Evolutionary conservation across 169 alveolate genomes (phyloP).

Genomic region (Eimeria acervulina): DNA sequence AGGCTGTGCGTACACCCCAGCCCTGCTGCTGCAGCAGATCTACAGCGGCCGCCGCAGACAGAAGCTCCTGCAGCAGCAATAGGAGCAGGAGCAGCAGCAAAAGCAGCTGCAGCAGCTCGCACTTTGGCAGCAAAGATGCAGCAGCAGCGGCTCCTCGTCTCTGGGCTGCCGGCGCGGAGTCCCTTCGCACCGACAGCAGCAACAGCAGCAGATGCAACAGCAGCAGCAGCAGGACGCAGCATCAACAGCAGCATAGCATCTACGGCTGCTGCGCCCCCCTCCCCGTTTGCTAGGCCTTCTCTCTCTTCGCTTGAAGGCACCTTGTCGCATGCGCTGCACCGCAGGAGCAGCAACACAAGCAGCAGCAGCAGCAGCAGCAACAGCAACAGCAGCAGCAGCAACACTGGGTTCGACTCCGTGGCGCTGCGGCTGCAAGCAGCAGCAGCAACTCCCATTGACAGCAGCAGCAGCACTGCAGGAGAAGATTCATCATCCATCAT

Average conservation of each 20-base stretch:
- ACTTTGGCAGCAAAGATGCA: not conserved
- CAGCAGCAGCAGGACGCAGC: slow-evolving; percentile 14
- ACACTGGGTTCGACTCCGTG: not conserved
- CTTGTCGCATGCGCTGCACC: not conserved
- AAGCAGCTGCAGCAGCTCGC: slow-evolving; percentile 26
- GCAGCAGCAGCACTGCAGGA: slow-evolving; percentile 61
- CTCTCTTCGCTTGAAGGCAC: not conserved
- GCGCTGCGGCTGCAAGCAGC: slow-evolving; percentile 7
- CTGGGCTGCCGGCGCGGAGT: not conserved
- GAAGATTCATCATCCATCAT: not conserved
- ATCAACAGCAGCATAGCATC: not conserved
- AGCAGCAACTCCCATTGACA: slow-evolving; percentile 38
- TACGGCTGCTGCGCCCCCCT: not conserved
- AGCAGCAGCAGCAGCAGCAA: slow-evolving; percentile 42
- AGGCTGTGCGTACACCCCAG: not conserved
- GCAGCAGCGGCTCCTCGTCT: slow-evolving; percentile 37
- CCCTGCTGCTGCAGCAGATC: slow-evolving; percentile 29
- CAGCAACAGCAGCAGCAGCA: slow-evolving; percentile 53
- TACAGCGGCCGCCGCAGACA: slow-evolving; percentile 13
- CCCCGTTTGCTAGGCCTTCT: slow-evolving; percentile 39
- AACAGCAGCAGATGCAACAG: not conserved
- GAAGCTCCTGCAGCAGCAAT: slow-evolving; percentile 17
- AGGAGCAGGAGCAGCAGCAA: slow-evolving; percentile 40
- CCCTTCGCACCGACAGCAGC: slow-evolving; percentile 58
- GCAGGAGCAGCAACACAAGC: slow-evolving; percentile 12